phyloP scores from a whole-genome alignment of 345 rosid species.

The Passiflora organensis region DNA sequence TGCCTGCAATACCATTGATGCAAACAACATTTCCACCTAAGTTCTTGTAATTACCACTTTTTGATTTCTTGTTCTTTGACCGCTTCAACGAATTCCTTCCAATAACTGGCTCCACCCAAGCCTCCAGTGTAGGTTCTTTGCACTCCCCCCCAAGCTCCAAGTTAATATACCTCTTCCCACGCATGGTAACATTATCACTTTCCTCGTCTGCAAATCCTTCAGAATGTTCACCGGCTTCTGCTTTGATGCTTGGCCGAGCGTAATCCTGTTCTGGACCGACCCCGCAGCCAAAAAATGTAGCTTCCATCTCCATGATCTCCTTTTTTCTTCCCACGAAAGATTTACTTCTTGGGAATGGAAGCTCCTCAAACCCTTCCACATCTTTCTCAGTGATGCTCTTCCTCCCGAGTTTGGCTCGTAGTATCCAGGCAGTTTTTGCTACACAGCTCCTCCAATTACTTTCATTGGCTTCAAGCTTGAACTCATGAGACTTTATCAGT shows the following conservation, averaged over 20 bases:
- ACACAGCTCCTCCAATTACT: slow-evolving; percentile 84
- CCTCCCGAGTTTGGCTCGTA: slow-evolving; percentile 73
- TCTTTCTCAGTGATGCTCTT: slow-evolving; percentile 59
- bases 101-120: slow-evolving; percentile 53
- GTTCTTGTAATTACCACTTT: slow-evolving; percentile 48
- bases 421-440: slow-evolving; percentile 41
- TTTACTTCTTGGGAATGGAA: slow-evolving; percentile 68
- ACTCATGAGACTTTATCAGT: slow-evolving; percentile 62
- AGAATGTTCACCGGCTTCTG: slow-evolving; percentile 72
- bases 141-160: slow-evolving; percentile 59
- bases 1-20: slow-evolving; percentile 67
- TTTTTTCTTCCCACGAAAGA: slow-evolving; percentile 74
- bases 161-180: slow-evolving; percentile 55
- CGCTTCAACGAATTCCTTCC: slow-evolving; percentile 61
- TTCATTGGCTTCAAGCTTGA: slow-evolving; percentile 69
- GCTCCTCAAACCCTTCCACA: slow-evolving; percentile 52
- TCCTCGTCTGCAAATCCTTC: slow-evolving; percentile 81
- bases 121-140: slow-evolving; percentile 56
- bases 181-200: slow-evolving; percentile 35
- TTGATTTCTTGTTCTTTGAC: slow-evolving; percentile 61
- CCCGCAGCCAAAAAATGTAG: slow-evolving; percentile 57
- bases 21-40: slow-evolving; percentile 56
- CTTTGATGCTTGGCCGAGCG: slow-evolving; percentile 39
- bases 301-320: slow-evolving; percentile 69
- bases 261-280: slow-evolving; percentile 41